Conservation (phyloP, 331 rosid genomes). For the Phaseolus coccineus region DNA sequence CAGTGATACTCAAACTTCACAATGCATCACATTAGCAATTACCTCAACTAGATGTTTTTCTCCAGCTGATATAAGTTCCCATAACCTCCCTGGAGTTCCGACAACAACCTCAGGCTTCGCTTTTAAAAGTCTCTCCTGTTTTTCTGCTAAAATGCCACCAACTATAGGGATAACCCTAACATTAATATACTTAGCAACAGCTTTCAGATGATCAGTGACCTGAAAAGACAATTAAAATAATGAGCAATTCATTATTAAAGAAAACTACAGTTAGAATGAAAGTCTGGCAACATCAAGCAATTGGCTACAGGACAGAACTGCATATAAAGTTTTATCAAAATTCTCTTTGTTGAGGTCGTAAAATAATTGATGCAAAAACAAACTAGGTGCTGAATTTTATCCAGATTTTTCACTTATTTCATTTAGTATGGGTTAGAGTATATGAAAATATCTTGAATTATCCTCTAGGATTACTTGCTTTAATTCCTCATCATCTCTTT, state of each 20-base stretch:
- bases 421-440: background rate
- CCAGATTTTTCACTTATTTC: background rate
- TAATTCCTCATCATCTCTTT: background rate
- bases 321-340: background rate
- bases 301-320: background rate
- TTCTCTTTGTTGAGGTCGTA: constrained; percentile 1
- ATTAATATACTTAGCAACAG: constrained; percentile 65
- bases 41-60: constrained; percentile 89
- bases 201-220: constrained; percentile 94
- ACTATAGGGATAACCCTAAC: constrained; percentile 84
- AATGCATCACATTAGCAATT: constrained; percentile 31
- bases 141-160: constrained; percentile 93
- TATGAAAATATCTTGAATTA: background rate
- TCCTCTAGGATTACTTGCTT: background rate
- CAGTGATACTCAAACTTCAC: constrained; percentile 26
- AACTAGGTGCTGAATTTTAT: background rate
- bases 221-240: constrained; percentile 45
- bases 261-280: background rate
- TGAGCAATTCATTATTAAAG: too few species aligned
- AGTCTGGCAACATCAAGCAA: background rate
- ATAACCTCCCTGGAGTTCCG: constrained; percentile 96
- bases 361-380: background rate
- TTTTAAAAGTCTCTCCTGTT: constrained; percentile 87
- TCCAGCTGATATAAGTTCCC: constrained; percentile 95
- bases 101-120: constrained; percentile 89